phyloP scores from a whole-genome alignment of 2,329 filamentous ascomycete genomes.

The Pseudogymnoascus sp. region DNA sequence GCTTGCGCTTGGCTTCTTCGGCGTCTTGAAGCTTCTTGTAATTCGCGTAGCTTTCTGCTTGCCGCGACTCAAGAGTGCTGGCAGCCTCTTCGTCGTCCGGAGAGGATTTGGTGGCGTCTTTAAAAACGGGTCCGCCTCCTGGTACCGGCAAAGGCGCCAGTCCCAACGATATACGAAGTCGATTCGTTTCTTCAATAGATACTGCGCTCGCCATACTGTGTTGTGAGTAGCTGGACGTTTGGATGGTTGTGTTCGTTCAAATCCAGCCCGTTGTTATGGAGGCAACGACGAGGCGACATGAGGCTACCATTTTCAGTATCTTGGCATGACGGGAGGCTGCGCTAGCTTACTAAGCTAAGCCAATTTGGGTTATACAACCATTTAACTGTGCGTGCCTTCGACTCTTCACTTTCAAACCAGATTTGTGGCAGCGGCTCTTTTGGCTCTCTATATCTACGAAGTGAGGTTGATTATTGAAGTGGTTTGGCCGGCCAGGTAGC shows the following conservation, averaged over 20 bases:
- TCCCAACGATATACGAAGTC: conserved; percentile 80
- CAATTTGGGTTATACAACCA: conserved; percentile 12
- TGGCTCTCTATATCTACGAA: conserved; percentile 56
- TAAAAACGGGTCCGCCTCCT: conserved; percentile 56
- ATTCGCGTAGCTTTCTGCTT: conserved; percentile 68
- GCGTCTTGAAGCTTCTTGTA: conserved; percentile 59
- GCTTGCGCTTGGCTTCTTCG: conserved; percentile 68
- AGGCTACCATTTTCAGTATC: conserved; percentile 4
- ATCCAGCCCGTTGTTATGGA: neutral
- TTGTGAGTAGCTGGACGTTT: neutral
- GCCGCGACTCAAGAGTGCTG: conserved; percentile 77
- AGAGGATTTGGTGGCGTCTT: conserved; percentile 33
- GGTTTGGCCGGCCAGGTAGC: conserved; percentile 81
- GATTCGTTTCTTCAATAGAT: conserved; percentile 88
- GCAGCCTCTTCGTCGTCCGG: conserved; percentile 60
- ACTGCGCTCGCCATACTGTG: conserved; percentile 47
- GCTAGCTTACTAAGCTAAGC: conserved; percentile 13
- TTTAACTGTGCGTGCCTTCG: too few species aligned
- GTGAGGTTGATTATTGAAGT: conserved; percentile 71
- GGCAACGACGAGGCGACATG: neutral
- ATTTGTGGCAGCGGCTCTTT: conserved; percentile 80
- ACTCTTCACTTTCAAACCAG: conserved; percentile 35
- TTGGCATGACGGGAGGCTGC: neutral
- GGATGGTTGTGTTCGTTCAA: neutral
- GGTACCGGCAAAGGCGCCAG: conserved; percentile 85